Evolutionary conservation across 179 eudicot species (phyloP), one percentile per base, ranked within the genome.

Genomic region (Amaranthus tricolor): DNA sequence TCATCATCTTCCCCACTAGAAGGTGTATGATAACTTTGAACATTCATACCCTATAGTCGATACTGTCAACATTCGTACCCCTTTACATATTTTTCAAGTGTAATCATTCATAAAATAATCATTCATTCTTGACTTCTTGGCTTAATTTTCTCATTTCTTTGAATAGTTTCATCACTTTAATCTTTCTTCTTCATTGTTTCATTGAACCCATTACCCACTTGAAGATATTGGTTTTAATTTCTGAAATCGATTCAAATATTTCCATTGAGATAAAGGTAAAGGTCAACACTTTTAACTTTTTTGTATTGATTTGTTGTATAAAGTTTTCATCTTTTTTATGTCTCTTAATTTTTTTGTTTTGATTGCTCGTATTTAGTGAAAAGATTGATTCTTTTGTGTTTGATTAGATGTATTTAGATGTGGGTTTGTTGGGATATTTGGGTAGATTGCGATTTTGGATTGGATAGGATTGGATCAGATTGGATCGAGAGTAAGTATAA

Each of bases 371-470:
- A 13, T 51, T 63, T 55, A 12, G 56, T 43, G 7, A 6, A n/a
- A 48, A 64, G 31, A 53, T 74, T 74, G 49, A 12, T 5, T 11
- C 10, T 56, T 19, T 20, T 19, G 20, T 11, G 69, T 24, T 73
- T 40, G 12, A 62, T 73, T 11, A 15, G 16, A 50, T 62, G 53
- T 15, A 11, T 21, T n/a, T 15, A 45, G 55, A 24, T 50, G 48
- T 73, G 69, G 67, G 75, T 72, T 72, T n/a, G 9, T 21, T 73
- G 44, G 31, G 45, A 63, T 40, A 31, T 63, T 12, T 64, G 43
- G 21, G 47, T 49, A 44, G 44, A 9, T 9, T 66, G 57, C 16
- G 17, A 45, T 9, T 45, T 74, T 43, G 65, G 19, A 15, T 31
- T 54, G 14, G 17, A 40, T 13, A 17, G 53, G 49, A 47, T 47